A percentile compares a stretch with the other conserved stretches of the same genome.
Conservation (phyloP, 805 yeast species). For the Candida coleopterorum region DNA sequence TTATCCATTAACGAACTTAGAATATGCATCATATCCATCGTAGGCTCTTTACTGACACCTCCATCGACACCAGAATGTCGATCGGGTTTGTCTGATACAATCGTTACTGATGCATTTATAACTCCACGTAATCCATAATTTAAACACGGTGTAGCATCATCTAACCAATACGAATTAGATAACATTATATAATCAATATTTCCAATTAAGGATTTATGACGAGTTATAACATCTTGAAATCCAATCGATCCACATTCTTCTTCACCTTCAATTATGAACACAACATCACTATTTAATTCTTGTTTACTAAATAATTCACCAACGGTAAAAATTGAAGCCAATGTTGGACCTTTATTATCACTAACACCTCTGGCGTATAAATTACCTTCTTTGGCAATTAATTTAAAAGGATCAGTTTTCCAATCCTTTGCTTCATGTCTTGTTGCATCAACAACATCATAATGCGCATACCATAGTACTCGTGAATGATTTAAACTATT, state of each 20-base stretch:
- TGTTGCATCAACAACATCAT: conserved; percentile 85
- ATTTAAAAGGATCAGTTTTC: conserved; percentile 72
- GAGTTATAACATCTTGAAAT: conserved; percentile 60
- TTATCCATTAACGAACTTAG: conserved; percentile 57
- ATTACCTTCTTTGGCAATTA: conserved; percentile 79
- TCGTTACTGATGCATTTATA: conserved; percentile 67
- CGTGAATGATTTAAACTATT: conserved; percentile 19
- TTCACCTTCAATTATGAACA: conserved; percentile 88
- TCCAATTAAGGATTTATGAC: conserved; percentile 46
- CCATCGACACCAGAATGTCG: conserved; percentile 97
- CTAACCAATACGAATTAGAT: conserved; percentile 93
- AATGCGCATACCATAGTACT: conserved; percentile 90
- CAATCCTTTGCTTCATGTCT: conserved; percentile 49
- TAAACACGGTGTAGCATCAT: conserved; percentile 81
- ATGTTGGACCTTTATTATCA: conserved; percentile 90
- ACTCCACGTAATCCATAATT: conserved; percentile 95
- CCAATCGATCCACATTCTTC: conserved; percentile 93
- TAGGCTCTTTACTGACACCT: conserved; percentile 84
- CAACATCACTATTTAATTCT: conserved; percentile 63
- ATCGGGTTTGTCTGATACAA: conserved; percentile 75
- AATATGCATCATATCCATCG: conserved; percentile 74
- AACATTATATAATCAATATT: conserved; percentile 82
- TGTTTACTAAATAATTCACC: conserved; percentile 57
- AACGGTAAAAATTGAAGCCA: conserved; percentile 84
- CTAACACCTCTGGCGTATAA: conserved; percentile 89